These are phyloP conservation scores for Gymnopilus dilepis DNA, from an alignment of 768 basidiomycete species.

Conservation along the genomic window DNA sequence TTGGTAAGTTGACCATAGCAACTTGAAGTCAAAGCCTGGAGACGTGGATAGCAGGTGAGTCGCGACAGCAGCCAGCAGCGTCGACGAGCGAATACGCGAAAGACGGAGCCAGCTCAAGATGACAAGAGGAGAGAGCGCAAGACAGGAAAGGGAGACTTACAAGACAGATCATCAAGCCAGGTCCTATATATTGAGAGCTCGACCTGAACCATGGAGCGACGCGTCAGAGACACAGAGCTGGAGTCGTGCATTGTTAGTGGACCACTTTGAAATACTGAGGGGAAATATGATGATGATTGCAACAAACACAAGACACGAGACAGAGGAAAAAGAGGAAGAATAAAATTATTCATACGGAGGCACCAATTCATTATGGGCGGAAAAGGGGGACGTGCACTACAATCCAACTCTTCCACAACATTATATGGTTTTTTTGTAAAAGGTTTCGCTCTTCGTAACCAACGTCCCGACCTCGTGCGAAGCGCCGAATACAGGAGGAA, in stretches of 20 bases:
- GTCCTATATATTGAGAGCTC: too few species aligned
- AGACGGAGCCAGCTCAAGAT: slow-evolving; percentile 5
- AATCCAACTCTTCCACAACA: slow-evolving; percentile 43
- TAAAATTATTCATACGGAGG: slow-evolving; percentile 30
- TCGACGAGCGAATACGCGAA: not conserved
- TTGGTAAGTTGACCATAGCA: slow-evolving; percentile 25
- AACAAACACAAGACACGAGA: slow-evolving; percentile 26
- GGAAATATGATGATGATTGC: slow-evolving; percentile 46
- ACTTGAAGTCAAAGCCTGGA: not conserved
- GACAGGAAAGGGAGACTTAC: too few species aligned
- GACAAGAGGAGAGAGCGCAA: too few species aligned
- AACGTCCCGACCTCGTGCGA: slow-evolving; percentile 25
- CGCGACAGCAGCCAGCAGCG: not conserved
- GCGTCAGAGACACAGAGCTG: too few species aligned
- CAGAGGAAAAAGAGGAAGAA: slow-evolving; percentile 23
- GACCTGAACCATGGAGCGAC: too few species aligned
- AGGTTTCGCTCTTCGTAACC: slow-evolving; percentile 26
- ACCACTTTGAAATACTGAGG: too few species aligned
- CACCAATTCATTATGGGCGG: slow-evolving; percentile 25
- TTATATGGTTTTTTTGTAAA: slow-evolving; percentile 26
- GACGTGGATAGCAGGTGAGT: not conserved
- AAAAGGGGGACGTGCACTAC: slow-evolving; percentile 53
- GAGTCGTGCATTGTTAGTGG: too few species aligned
- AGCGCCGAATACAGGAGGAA: slow-evolving; percentile 19
- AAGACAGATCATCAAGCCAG: too few species aligned